Evolutionary conservation across 1,139 yeast species (phyloP).

Genomic region (Candida albicans): DNA sequence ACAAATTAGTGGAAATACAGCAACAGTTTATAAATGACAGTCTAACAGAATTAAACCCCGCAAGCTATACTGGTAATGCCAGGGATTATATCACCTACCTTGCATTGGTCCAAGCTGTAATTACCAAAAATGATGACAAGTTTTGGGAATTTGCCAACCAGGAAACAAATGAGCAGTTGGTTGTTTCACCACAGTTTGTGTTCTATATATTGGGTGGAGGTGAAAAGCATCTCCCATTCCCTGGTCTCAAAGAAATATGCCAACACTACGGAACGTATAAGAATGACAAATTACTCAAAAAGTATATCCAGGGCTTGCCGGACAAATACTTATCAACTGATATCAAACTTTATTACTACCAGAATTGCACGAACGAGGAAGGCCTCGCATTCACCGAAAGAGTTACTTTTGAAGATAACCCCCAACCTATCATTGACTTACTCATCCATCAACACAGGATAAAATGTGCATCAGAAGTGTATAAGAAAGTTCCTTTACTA

Average conservation of each 20-base stretch:
- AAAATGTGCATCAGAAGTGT: slow-evolving; percentile 5
- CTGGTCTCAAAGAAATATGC: slow-evolving; percentile 6
- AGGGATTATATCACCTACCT: slow-evolving; percentile 7
- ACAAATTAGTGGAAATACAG: slow-evolving; percentile 4
- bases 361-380: slow-evolving; percentile 4
- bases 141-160: slow-evolving; percentile 1
- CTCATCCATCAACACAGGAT: slow-evolving; percentile 1
- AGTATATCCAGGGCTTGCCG: slow-evolving; percentile 14
- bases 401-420: slow-evolving; percentile 2
- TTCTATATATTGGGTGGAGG: slow-evolving; percentile 10
- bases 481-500: background rate
- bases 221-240: slow-evolving; percentile 6
- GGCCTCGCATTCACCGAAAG: slow-evolving; percentile 5
- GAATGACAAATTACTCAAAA: slow-evolving; percentile 13
- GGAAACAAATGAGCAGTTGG: slow-evolving; percentile 3
- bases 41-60: slow-evolving; percentile 2
- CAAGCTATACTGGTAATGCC: slow-evolving; percentile 1
- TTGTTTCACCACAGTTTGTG: slow-evolving; percentile 10
- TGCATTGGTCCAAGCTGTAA: slow-evolving; percentile 7
- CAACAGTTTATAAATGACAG: slow-evolving; percentile 1
- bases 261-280: slow-evolving; percentile 7
- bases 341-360: slow-evolving; percentile 7
- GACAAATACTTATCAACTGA: slow-evolving; percentile 2
- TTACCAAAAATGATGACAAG: slow-evolving; percentile 6
- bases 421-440: slow-evolving; percentile 5